Evolutionary conservation across 768 basidiomycete genomes (phyloP).

Genomic region (Megacollybia marginata): DNA sequence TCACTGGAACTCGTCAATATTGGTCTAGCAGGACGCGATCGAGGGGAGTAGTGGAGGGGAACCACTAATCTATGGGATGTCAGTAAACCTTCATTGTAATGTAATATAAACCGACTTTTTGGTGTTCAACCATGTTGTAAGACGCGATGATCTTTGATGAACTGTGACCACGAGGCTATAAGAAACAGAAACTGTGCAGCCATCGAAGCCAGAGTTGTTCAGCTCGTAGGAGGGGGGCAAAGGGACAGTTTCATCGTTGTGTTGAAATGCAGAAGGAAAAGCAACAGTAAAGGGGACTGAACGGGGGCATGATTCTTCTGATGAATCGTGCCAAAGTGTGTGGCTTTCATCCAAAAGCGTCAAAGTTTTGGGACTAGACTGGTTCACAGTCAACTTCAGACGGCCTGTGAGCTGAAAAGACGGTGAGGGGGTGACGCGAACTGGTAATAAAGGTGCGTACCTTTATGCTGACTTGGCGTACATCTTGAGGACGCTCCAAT

Average conservation of each 20-base stretch:
- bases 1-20: constrained; percentile 1
- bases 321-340: constrained; percentile 25
- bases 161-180: too few relatives aligned
- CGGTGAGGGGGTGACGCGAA: background rate
- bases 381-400: constrained; percentile 30
- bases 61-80: constrained; percentile 6
- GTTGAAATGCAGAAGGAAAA: constrained; percentile 3
- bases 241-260: background rate
- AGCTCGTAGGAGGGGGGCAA: constrained; percentile 6
- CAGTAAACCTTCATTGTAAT: too few relatives aligned
- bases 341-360: constrained; percentile 24
- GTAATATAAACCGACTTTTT: too few relatives aligned
- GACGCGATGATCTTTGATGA: too few relatives aligned
- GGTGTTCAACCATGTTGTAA: too few relatives aligned
- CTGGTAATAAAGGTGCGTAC: constrained; percentile 19
- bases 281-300: constrained; percentile 11
- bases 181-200: too few relatives aligned
- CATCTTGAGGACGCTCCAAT: constrained; percentile 28
- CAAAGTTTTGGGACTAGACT: constrained; percentile 27
- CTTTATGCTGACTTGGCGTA: constrained; percentile 38
- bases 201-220: too few relatives aligned
- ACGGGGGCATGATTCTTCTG: constrained; percentile 17
- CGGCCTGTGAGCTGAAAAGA: constrained; percentile 33
- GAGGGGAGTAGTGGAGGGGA: constrained; percentile 8
- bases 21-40: constrained; percentile 3